Percentiles rank a stretch among this genome's conserved stretches.
phyloP scores from a whole-genome alignment of 2,329 filamentous ascomycete genomes.

The Teratosphaeria epicoccoides region DNA sequence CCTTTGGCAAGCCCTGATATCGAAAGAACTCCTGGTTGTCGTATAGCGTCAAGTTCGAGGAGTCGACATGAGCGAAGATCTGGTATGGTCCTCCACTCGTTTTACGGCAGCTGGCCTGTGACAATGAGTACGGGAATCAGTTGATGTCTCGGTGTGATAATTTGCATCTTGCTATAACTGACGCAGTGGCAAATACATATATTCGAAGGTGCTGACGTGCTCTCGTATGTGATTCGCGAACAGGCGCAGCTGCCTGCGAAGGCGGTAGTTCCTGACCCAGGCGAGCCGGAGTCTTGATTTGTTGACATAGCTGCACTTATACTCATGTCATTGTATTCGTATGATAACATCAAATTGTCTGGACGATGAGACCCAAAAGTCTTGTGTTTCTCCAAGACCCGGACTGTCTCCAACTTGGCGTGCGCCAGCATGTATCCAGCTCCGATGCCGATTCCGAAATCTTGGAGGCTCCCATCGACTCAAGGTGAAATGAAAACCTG shows the following conservation, averaged over 20 bases:
- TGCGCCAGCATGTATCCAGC: too few species aligned
- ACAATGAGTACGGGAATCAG: background rate
- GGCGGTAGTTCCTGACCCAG: background rate
- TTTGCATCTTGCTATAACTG: background rate
- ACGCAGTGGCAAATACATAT: background rate
- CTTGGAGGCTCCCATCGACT: too few species aligned
- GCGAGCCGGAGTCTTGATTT: background rate
- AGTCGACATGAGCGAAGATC: slow-evolving; percentile 10
- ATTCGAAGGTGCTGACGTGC: slow-evolving; percentile 1
- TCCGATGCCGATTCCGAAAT: background rate
- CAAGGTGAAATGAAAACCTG: too few species aligned
- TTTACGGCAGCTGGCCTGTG: slow-evolving; percentile 15
- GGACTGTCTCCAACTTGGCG: too few species aligned
- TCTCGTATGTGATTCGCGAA: slow-evolving; percentile 14
- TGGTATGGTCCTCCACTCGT: slow-evolving; percentile 14
- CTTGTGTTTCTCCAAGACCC: too few species aligned
- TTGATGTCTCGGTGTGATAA: background rate
- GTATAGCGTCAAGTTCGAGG: slow-evolving; percentile 9
- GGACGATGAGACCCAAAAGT: too few species aligned
- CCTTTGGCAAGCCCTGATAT: slow-evolving; percentile 14
- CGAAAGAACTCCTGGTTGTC: slow-evolving; percentile 10
- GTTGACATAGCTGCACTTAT: background rate
- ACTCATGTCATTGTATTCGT: too few species aligned
- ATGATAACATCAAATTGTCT: background rate
- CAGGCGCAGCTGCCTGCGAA: slow-evolving; percentile 18